Conservation (phyloP, 2,329 filamentous ascomycete genomes). For the Chaetomiaceae sp. region DNA sequence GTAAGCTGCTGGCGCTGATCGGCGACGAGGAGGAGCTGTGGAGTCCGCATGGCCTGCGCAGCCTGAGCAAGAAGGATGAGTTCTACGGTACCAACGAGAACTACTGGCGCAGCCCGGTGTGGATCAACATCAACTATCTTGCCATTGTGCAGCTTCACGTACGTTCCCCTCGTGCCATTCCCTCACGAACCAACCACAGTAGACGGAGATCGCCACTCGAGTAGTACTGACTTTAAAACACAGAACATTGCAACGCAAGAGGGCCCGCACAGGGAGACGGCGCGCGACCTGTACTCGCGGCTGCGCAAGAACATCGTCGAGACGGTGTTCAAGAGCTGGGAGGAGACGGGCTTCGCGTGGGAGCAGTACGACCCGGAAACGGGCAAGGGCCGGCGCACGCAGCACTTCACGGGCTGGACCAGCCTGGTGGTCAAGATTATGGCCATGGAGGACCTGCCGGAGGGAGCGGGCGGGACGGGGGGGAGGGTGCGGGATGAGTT, state of each 20-base stretch:
- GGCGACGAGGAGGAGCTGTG: conserved; percentile 80
- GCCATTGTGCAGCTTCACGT: conserved; percentile 71
- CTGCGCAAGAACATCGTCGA: conserved; percentile 80
- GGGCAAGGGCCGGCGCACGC: conserved; percentile 85
- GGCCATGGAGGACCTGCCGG: conserved; percentile 78
- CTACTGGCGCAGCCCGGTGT: conserved; percentile 92
- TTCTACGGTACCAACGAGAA: conserved; percentile 90
- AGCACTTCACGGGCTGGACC: conserved; percentile 99
- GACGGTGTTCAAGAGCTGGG: conserved; percentile 83
- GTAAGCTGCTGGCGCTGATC: conserved; percentile 69
- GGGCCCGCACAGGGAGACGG: conserved; percentile 63
- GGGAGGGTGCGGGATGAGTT: conserved; percentile 43
- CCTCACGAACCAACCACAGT: not conserved
- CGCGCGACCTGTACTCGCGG: conserved; percentile 65
- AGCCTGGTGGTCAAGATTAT: conserved; percentile 96
- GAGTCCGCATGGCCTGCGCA: conserved; percentile 81
- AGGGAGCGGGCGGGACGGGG: too few species aligned
- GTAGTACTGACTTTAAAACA: not conserved
- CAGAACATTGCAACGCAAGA: conserved; percentile 58
- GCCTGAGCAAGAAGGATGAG: conserved; percentile 74
- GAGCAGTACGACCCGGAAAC: conserved; percentile 97
- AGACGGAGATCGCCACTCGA: not conserved
- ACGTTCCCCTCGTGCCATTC: conserved; percentile 34
- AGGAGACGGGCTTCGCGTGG: conserved; percentile 92
- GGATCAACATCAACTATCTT: conserved; percentile 96